Evolutionary conservation across 2,329 filamentous ascomycete genomes (phyloP).

Genomic region (Neonectria coccinea): DNA sequence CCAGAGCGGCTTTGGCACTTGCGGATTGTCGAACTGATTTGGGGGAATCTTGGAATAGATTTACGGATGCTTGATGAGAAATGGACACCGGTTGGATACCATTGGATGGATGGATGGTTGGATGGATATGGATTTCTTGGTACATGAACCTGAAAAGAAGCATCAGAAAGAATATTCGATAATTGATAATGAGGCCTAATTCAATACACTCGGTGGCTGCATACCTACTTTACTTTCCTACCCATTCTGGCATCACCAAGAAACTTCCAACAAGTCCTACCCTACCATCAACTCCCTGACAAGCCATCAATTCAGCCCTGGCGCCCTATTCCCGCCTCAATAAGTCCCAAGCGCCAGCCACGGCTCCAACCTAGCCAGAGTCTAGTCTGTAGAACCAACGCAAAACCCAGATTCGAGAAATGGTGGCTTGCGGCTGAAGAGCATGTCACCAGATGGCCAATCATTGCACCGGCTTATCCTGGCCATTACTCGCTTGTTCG

Average conservation of each 20-base stretch:
- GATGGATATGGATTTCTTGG: background rate
- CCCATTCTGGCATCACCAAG: no score
- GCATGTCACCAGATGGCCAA: background rate
- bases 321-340: background rate
- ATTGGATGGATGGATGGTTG: background rate
- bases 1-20: constrained; percentile 49
- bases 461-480: background rate
- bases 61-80: background rate
- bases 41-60: background rate
- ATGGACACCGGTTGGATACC: background rate
- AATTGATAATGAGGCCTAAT: constrained; percentile 7
- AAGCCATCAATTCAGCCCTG: background rate
- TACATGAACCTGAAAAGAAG: background rate
- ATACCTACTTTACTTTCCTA: background rate
- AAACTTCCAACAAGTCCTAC: no score
- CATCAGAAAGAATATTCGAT: constrained; percentile 1
- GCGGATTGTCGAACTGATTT: constrained; percentile 25
- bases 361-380: background rate
- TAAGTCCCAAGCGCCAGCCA: background rate
- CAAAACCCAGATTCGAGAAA: background rate
- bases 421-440: constrained; percentile 4
- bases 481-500: background rate
- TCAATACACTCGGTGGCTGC: background rate
- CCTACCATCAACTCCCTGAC: no score
- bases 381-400: background rate